Evolutionary conservation across 2,329 filamentous ascomycete genomes (phyloP), one percentile per base, ranked within the genome.

Genomic region (Orbilia oligospora): DNA sequence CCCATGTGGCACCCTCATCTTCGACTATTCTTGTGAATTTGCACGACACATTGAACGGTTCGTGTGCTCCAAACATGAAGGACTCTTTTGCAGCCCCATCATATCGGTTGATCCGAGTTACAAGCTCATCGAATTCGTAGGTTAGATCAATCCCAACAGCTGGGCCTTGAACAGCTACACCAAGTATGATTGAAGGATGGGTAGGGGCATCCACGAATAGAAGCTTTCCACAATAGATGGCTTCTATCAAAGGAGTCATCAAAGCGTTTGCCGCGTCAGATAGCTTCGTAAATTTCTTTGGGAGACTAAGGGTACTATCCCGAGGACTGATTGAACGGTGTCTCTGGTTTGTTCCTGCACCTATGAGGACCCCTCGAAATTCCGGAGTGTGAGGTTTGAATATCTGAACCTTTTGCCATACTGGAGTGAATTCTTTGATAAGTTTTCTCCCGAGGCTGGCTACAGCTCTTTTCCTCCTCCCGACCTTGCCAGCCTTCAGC

Each of bases 391-490:
- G 33, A 10, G 56, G 22, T n/a, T 30, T 51, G 33, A 56, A 41
- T 4, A 61, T 58, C 27, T 38, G 20, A 9, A 58, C 41, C 18
- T 70, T 70, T 46, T 56, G 65, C 22, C 49, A 58, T 22, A 70
- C 53, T 20, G 66, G 66, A 10, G 66, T 49, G 41, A 70, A 70
- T 22, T 70, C 36, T 22, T 70, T 61, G 51, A 55, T 58, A 36
- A 70, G 53, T 53, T 70, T 70, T 5, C 9, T 20, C 30, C 49
- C 66, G 0, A 55, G 18, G 3, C 12, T 70, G 5, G 10, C 10
- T 22, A 49, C 66, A 9, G 61, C 61, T 16, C 61, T 65, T 18
- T 36, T 48, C 22, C 22, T 65, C 8, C 61, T 30, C 2, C 41
- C 61, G 12, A 65, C 24, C 12, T 8, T 33, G 0, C 61, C 56